Conservation (phyloP, 495 filamentous ascomycete genomes). For the Penicillium egyptiacum region DNA sequence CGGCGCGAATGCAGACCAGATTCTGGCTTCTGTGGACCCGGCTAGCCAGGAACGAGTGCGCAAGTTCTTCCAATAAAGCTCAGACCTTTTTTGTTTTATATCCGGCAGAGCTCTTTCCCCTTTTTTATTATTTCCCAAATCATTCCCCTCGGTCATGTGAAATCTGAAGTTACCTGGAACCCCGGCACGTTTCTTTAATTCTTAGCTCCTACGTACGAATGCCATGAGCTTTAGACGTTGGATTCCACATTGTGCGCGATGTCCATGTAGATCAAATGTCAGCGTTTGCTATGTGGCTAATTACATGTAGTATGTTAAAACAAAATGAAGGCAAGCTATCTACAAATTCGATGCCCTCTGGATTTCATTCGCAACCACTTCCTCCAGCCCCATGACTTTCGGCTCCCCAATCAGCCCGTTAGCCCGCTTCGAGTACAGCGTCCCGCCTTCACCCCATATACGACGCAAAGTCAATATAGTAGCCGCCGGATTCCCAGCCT, state of each 20-base stretch:
- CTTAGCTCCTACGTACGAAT: conserved; percentile 19
- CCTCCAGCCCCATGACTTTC: conserved; percentile 50
- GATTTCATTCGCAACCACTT: conserved; percentile 34
- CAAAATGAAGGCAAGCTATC: not conserved
- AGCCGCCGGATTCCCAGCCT: conserved; percentile 51
- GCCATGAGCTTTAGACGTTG: conserved; percentile 13
- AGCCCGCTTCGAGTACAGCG: conserved; percentile 65
- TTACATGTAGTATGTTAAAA: not conserved
- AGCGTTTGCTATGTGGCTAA: not conserved
- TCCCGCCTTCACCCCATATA: conserved; percentile 72
- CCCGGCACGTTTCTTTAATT: conserved; percentile 28
- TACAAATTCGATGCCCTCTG: conserved; percentile 20
- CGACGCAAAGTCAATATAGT: conserved; percentile 58
- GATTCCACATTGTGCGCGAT: not conserved
- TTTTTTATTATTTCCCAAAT: conserved; percentile 19
- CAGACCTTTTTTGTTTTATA: conserved; percentile 27
- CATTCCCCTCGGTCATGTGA: conserved; percentile 30
- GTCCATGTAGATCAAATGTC: not conserved
- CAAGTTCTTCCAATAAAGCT: conserved; percentile 61
- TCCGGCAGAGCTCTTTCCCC: conserved; percentile 18
- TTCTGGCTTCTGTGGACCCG: conserved; percentile 67
- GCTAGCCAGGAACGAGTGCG: conserved; percentile 76
- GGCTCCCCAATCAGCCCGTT: conserved; percentile 56
- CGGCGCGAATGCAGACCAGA: conserved; percentile 65
- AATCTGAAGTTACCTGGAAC: conserved; percentile 29